Evolutionary conservation across 495 filamentous ascomycete genomes (phyloP), one percentile per base, ranked within the genome.

Genomic region (Polyplosphaeria fusca): DNA sequence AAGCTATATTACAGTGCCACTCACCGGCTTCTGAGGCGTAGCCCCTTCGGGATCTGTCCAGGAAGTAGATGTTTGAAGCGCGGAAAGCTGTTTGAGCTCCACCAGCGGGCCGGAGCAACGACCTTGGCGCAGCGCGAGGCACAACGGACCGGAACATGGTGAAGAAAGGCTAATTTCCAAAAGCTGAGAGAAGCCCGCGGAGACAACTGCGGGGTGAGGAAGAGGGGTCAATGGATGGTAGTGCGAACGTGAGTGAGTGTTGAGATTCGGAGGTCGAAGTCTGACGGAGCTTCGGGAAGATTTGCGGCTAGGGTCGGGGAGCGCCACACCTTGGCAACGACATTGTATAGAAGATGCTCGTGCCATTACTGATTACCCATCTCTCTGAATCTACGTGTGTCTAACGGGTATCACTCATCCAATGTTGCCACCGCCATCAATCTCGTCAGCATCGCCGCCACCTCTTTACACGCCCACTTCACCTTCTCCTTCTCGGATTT

Each of bases 1-100:
- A 24, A 35, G 20, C 26, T 42, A 19, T 49, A 24, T 45, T 19
- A 1, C 19, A 50, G 84, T 73, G 24, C 9, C 13, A 44, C 54
- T 66, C 61, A 93, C 89, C 86, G 72, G 88, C 77, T 74, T 90
- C 81, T 65, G 86, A 86, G 52, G 90, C 89, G 74, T 89, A 95
- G 47, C 61, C 55, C 51, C 64, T 41, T 75, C 82, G 77, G 71
- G 79, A 79, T 68, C 78, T 77, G 65, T 78, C 79, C 65, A 84
- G 69, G 56, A 83, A 68, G 79, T 72, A 73, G 79, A 76, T 70
- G 83, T 73, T 76, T 70, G 74, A 76, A 66, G 74, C 83, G 70
- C 79, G 77, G 67, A 77, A 79, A 70, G 58, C 58, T 66, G 58
- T 69, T 70, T 70, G 53, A 70, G 71, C 61, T 42, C 39, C 61